Evolutionary conservation across 73 alveolate genomes (phyloP).

Genomic region (Effrenium voratum): DNA sequence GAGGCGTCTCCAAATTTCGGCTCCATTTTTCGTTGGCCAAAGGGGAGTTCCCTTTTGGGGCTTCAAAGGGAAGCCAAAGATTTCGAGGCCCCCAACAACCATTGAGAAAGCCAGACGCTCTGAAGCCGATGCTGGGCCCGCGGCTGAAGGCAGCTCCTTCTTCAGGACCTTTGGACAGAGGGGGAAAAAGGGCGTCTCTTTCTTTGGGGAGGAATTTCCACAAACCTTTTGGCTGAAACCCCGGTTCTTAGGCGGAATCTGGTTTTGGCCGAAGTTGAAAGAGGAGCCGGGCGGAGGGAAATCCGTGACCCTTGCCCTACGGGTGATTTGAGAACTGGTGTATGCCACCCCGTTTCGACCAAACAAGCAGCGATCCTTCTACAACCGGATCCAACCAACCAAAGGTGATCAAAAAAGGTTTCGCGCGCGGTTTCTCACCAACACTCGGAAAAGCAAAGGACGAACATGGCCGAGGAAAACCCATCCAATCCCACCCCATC

Average conservation of each 20-base stretch:
- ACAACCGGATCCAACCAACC: too few species aligned
- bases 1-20: too few species aligned
- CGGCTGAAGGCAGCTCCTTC: conserved; percentile 68
- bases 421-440: too few species aligned
- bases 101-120: too few species aligned
- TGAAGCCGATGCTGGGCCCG: background rate
- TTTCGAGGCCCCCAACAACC: too few species aligned
- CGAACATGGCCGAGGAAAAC: too few species aligned
- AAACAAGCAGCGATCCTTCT: background rate
- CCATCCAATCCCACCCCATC: background rate
- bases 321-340: background rate
- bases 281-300: background rate
- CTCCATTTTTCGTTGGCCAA: too few species aligned
- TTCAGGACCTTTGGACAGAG: conserved; percentile 14
- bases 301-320: background rate
- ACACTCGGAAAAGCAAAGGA: too few species aligned
- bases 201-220: background rate
- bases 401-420: too few species aligned
- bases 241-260: background rate
- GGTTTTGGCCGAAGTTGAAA: background rate
- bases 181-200: background rate
- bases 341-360: background rate
- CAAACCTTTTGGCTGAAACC: background rate
- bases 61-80: too few species aligned
- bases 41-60: too few species aligned